Evolutionary conservation across 73 alveolate species (phyloP).

Genomic region (Tetrahymena borealis): DNA sequence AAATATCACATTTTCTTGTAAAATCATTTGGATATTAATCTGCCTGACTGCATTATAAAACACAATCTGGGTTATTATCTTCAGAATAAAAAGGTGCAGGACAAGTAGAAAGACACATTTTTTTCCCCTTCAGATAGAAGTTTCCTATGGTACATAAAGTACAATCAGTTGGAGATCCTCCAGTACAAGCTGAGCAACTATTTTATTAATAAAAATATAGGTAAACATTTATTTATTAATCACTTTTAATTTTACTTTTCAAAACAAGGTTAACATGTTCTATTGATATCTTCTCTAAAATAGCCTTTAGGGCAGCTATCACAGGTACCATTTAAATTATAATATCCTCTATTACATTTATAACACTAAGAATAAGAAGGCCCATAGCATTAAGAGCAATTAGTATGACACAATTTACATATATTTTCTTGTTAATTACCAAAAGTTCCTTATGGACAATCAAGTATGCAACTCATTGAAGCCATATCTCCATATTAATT

Average conservation of each 20-base stretch:
- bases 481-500: neutral
- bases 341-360: neutral
- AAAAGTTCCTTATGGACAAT: neutral
- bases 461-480: neutral
- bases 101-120: neutral
- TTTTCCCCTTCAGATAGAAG: neutral
- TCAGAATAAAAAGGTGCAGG: neutral
- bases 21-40: neutral
- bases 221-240: neutral
- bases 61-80: neutral
- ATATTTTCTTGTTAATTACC: neutral
- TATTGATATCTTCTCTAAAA: neutral
- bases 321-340: neutral
- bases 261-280: neutral
- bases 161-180: neutral
- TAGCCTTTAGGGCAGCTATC: neutral
- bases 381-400: neutral
- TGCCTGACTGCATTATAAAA: neutral
- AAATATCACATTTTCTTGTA: neutral
- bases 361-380: neutral
- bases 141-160: neutral
- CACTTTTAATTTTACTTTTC: neutral
- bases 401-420: neutral
- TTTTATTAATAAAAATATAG: neutral
- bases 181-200: neutral